Percentiles rank a stretch among this genome's conserved stretches.
Conservation (phyloP, 352 stramenopile species). For the Halophytophthora polymorphica region DNA sequence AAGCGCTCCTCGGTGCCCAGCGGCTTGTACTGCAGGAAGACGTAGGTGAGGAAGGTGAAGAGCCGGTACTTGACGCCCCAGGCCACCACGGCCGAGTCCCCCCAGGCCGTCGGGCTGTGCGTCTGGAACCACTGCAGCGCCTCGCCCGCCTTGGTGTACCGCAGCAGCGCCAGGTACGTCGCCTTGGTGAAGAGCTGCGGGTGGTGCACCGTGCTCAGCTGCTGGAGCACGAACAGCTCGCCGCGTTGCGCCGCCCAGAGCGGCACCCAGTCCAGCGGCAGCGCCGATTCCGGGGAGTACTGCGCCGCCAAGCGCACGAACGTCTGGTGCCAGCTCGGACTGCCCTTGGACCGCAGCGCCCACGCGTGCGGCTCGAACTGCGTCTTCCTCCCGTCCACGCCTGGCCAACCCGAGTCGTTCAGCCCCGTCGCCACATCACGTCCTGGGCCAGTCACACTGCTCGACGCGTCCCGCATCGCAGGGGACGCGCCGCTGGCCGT, state of each 20-base stretch:
- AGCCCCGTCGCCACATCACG: not conserved
- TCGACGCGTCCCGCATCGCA: too few species aligned
- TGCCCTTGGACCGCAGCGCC: conserved; percentile 29
- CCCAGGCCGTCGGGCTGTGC: conserved; percentile 14
- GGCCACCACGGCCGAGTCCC: conserved; percentile 21
- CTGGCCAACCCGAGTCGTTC: conserved; percentile 2
- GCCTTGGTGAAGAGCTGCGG: conserved; percentile 32
- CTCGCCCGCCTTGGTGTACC: conserved; percentile 31
- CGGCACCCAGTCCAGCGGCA: conserved; percentile 27
- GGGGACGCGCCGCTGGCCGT: too few species aligned
- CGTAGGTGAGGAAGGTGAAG: conserved; percentile 24
- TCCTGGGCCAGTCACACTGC: too few species aligned
- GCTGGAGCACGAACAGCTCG: conserved; percentile 23
- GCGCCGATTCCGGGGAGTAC: conserved; percentile 19
- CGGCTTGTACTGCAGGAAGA: conserved; percentile 21
- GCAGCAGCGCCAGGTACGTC: conserved; percentile 28
- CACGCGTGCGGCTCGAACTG: conserved; percentile 25
- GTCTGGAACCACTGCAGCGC: conserved; percentile 33
- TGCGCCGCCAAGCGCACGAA: conserved; percentile 20
- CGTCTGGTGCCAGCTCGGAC: conserved; percentile 21
- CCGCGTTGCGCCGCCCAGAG: conserved; percentile 32
- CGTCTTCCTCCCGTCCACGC: conserved; percentile 7
- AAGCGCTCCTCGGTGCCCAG: conserved; percentile 19
- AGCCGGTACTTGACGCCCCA: conserved; percentile 36
- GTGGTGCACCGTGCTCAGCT: conserved; percentile 21